Evolutionary conservation across 2,329 filamentous ascomycete genomes (phyloP), one percentile per base, ranked within the genome.

Genomic region (Pyrenochaeta sp.): DNA sequence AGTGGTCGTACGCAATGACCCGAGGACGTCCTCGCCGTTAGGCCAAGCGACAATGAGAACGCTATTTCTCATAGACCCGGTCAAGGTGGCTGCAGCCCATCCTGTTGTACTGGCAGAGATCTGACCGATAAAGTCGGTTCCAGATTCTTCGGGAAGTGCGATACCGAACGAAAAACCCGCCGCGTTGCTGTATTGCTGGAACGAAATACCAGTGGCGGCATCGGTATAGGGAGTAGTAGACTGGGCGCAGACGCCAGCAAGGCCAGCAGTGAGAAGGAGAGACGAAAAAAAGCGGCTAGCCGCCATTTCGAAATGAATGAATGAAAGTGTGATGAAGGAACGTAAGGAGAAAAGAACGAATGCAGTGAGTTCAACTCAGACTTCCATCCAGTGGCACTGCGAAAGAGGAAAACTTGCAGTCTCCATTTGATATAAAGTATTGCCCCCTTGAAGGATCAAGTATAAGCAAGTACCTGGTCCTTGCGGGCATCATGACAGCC

Each of bases 81-180:
- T 74, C 28, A 83, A 72, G 8, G 79, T 80, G 19, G 84, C 73
- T 57, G 79, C 82, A 32, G 77, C 80, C 78, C 82, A 86, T 56
- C 81, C 80, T 1, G 67, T 70, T 0, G 68, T 71, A 4, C 74
- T 76, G 48, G 79, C 79, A 7, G 82, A 78, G 42, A 86, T 75
- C 63, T 83, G 80, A 12, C 80, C 80, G 59, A 86, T 83, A 56
- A 85, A 80, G 67, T 85, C 84, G 8, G 78, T 77, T 3, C 72
- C 78, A 48, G 80, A 72, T 9, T 46, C 47, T 32, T 55, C 50
- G 1, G 83, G 82, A 2, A 84, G 67, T 0, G 80, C 81, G 39
- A 86, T 75, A 61, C 81, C 82, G 51, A 84, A 83, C 28, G 70
- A 75, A 63, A 77, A 83, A 13, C 75, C 77, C 19, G 47, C 50